Percentiles rank a stretch among this genome's conserved stretches.
phyloP scores from a whole-genome alignment of 805 yeast genomes.

The Candida multigemmis region DNA sequence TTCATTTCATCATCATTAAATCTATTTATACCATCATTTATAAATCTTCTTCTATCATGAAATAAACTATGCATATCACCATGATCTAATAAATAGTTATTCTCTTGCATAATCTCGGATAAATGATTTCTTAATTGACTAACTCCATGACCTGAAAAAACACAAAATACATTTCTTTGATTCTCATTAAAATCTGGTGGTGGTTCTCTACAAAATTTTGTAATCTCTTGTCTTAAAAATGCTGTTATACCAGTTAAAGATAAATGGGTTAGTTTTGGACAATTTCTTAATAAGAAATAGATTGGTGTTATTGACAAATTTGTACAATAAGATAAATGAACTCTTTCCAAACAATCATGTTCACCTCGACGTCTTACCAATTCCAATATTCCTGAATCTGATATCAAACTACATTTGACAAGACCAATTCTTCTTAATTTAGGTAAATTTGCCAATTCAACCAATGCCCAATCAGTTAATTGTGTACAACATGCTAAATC shows the following conservation, averaged over 20 bases:
- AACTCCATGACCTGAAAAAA: conserved; percentile 88
- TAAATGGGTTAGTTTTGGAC: conserved; percentile 83
- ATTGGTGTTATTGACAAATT: conserved; percentile 74
- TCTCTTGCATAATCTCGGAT: conserved; percentile 32
- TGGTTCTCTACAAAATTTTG: conserved; percentile 82
- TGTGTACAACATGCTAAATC: conserved; percentile 93
- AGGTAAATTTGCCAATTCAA: conserved; percentile 68
- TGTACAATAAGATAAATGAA: conserved; percentile 87
- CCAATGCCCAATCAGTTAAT: conserved; percentile 73
- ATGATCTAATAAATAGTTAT: conserved; percentile 22
- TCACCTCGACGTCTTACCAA: conserved; percentile 59
- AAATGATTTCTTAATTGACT: conserved; percentile 63
- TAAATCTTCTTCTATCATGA: conserved; percentile 16
- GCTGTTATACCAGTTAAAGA: conserved; percentile 88
- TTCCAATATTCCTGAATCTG: conserved; percentile 72
- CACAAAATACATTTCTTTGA: conserved; percentile 83
- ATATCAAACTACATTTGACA: conserved; percentile 82
- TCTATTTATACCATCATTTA: conserved; percentile 7
- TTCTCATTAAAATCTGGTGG: conserved; percentile 86
- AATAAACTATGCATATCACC: conserved; percentile 19
- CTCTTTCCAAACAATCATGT: conserved; percentile 82
- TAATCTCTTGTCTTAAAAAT: conserved; percentile 79
- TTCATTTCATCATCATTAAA: conserved; percentile 14
- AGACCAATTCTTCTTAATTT: conserved; percentile 84
- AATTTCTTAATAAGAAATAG: conserved; percentile 59